Base-by-base conservation (phyloP, 805 yeast genomes). In the Candida pseudofarinosa region DNA sequence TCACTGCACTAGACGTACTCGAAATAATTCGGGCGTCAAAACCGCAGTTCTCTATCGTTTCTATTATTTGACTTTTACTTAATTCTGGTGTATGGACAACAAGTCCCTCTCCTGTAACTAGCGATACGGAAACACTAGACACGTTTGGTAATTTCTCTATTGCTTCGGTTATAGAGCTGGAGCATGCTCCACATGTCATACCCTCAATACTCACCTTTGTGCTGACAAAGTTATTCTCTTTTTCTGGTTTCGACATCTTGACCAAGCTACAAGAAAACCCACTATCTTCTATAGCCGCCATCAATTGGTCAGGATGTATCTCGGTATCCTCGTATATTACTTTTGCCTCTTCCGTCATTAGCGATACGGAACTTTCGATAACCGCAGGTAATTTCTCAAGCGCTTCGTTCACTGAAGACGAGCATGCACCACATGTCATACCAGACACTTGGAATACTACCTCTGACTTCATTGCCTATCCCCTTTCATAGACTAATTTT, bases 111-210 rank as follows among this genome's bases (percentile, higher is more conserved):
- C 85, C 89, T 0, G 95, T 87, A 4, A 86, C 64, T 19, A 87
- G 69, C 3, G 96, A 84, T 1, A 89, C 83, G 1, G 74, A 69
- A 1, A 74, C 87, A 3, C 61, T 51, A 1, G 53, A 38, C 1
- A 87, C 83, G 0, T 84, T 85, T 1, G 65, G 63, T 5, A 79
- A 42, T 0, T 56, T 54, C 39, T 67, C 59, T 16, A 86, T 52
- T 1, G 79, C 80, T n/a, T 65, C 60, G 1, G 81, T 41, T 19
- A 41, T 37, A 0, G 93, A 69, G 1, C 83, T 72, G 0, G 85
- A 75, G 58, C 98, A 91, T 1, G 95, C 77, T 1, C 93, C 83
- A 57, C 97, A 91, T 2, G 98, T 90, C 97, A 90, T 91, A 2
- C 97, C 97, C 13, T 66, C 60, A 1, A 84, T 66, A 3, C 59